These are phyloP conservation scores for Chrysophaeum taylorii DNA, from an alignment of 352 stramenopile genomes.

Conservation along the genomic window DNA sequence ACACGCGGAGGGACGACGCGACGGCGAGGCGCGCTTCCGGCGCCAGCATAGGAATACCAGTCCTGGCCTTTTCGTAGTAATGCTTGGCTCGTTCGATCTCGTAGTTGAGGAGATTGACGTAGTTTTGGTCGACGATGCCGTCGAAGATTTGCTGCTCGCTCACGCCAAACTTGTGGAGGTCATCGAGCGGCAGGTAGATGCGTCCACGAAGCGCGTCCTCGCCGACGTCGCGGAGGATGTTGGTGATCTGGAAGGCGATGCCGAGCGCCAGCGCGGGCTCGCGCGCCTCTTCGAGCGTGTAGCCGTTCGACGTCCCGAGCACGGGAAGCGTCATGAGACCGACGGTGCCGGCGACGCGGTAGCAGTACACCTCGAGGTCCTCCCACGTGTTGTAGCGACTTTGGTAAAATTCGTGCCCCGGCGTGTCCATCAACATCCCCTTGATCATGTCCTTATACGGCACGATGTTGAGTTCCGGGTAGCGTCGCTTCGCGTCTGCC, in stretches of 20 bases:
- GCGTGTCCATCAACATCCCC: constrained; percentile 74
- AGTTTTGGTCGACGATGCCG: constrained; percentile 58
- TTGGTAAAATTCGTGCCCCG: constrained; percentile 45
- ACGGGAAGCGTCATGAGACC: constrained; percentile 69
- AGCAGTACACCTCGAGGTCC: constrained; percentile 73
- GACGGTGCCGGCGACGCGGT: constrained; percentile 68
- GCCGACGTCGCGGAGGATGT: constrained; percentile 63
- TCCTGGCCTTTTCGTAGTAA: constrained; percentile 62
- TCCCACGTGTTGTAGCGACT: constrained; percentile 64
- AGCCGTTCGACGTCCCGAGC: constrained; percentile 54
- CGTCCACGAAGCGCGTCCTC: constrained; percentile 54
- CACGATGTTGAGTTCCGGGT: constrained; percentile 57
- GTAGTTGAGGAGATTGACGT: constrained; percentile 67
- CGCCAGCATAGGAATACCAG: constrained; percentile 62
- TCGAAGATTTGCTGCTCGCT: constrained; percentile 61
- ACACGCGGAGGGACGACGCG: constrained; percentile 60
- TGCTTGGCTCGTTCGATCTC: constrained; percentile 59
- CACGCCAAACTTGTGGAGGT: constrained; percentile 62
- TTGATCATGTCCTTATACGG: constrained; percentile 72
- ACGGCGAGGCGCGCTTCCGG: constrained; percentile 56
- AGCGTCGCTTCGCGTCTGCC: constrained; percentile 56
- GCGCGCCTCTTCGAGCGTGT: constrained; percentile 51
- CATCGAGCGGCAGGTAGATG: constrained; percentile 63
- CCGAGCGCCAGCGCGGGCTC: constrained; percentile 63
- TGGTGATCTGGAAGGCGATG: constrained; percentile 72